These are phyloP conservation scores for Fagopyrum esculentum DNA, from an alignment of 148 eudicot genomes.

Conservation along the genomic window DNA sequence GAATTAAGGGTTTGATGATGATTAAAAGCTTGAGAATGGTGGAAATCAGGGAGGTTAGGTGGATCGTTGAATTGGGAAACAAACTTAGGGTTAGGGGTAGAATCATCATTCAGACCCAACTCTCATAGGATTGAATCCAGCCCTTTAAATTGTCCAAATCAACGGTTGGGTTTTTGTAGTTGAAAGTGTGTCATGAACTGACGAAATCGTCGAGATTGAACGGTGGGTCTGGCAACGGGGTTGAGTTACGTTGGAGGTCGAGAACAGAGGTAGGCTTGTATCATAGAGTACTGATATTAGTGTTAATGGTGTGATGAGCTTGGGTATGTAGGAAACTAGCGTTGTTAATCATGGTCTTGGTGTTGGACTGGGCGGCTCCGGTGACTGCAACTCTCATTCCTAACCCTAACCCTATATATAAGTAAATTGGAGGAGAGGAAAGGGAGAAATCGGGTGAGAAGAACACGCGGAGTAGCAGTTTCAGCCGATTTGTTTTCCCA, in stretches of 20 bases:
- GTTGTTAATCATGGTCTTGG: conserved; percentile 19
- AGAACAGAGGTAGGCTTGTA: conserved; percentile 91
- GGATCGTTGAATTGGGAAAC: conserved; percentile 27
- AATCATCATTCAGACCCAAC: conserved; percentile 74
- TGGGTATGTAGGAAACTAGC: conserved; percentile 13
- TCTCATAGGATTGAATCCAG: conserved; percentile 75
- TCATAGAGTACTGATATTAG: conserved; percentile 12
- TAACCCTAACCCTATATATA: not conserved
- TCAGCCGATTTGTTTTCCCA: too few species aligned
- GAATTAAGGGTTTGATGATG: conserved; percentile 14
- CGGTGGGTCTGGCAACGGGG: conserved; percentile 17
- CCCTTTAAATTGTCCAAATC: conserved; percentile 65
- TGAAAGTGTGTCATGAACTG: conserved; percentile 13
- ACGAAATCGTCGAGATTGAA: not conserved
- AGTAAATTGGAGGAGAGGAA: not conserved
- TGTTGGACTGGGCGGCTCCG: conserved; percentile 7
- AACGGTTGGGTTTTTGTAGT: conserved; percentile 22
- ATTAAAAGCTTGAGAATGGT: conserved; percentile 33
- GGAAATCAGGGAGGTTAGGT: conserved; percentile 40
- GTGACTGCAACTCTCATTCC: conserved; percentile 10
- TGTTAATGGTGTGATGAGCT: conserved; percentile 3
- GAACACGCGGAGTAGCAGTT: not conserved
- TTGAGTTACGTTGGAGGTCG: conserved; percentile 71
- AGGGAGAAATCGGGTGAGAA: not conserved
- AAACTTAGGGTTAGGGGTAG: conserved; percentile 25